Conservation (phyloP, 2,329 filamentous ascomycete species). For the Thyridium curvatum region DNA sequence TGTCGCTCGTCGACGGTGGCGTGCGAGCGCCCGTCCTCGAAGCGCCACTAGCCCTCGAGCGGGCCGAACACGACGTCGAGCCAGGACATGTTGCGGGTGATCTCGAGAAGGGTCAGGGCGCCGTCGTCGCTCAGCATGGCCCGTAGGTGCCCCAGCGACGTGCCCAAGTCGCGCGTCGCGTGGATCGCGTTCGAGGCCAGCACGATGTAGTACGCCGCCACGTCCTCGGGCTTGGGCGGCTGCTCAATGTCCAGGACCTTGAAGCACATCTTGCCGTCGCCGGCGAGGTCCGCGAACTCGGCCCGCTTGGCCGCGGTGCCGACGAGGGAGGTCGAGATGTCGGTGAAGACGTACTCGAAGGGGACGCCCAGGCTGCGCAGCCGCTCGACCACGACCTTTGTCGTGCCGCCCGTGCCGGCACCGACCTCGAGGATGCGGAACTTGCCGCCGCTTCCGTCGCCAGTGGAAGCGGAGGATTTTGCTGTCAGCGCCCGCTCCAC, state of each 20-base stretch:
- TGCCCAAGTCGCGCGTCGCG: conserved; percentile 19
- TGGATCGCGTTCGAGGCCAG: conserved; percentile 23
- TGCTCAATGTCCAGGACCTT: conserved; percentile 20
- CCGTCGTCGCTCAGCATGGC: conserved; percentile 20
- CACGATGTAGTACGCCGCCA: neutral
- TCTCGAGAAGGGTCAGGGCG: conserved; percentile 20
- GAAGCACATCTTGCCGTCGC: conserved; percentile 18
- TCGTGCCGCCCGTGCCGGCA: conserved; percentile 25
- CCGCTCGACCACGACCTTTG: conserved; percentile 16
- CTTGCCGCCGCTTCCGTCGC: conserved; percentile 1
- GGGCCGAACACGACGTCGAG: conserved; percentile 24
- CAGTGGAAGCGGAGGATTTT: too few relatives aligned
- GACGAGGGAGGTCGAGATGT: conserved; percentile 25
- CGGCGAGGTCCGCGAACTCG: too few relatives aligned
- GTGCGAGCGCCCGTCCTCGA: conserved; percentile 18
- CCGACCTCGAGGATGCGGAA: conserved; percentile 23
- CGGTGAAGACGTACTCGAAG: conserved; percentile 9
- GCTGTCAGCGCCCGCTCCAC: neutral
- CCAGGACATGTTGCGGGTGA: conserved; percentile 17
- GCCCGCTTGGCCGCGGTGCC: conserved; percentile 21
- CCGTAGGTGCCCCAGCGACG: conserved; percentile 16
- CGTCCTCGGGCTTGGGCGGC: neutral
- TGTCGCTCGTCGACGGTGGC: conserved; percentile 10
- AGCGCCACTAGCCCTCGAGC: conserved; percentile 28
- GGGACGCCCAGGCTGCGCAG: conserved; percentile 16